A percentile compares a stretch with the other conserved stretches of the same genome.
These are phyloP conservation scores for Podospora pseudoanserina DNA, from an alignment of 495 filamentous ascomycete species.

Conservation along the genomic window DNA sequence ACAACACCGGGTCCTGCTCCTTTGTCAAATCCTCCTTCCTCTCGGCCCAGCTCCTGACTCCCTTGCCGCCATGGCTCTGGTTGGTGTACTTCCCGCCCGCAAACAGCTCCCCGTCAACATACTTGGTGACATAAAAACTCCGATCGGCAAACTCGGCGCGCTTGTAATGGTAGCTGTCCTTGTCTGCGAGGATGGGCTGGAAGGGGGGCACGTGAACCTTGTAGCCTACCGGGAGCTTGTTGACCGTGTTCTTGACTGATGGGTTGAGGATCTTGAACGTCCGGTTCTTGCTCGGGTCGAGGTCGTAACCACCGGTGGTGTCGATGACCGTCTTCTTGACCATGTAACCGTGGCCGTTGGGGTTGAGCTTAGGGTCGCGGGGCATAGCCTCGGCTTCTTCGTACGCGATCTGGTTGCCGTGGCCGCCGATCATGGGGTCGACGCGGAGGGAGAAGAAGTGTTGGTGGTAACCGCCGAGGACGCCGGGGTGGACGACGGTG, in stretches of 20 bases:
- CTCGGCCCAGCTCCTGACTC: constrained; percentile 26
- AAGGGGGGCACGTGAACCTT: constrained; percentile 71
- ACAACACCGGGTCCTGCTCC: constrained; percentile 49
- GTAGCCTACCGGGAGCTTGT: constrained; percentile 72
- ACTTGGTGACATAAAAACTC: constrained; percentile 76
- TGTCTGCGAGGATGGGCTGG: constrained; percentile 74
- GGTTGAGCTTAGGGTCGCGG: constrained; percentile 62
- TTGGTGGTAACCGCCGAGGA: constrained; percentile 72
- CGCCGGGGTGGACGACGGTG: constrained; percentile 82
- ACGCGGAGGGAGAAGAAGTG: constrained; percentile 88
- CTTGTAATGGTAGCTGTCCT: constrained; percentile 61
- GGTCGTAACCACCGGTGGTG: constrained; percentile 52
- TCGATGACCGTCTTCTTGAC: constrained; percentile 58
- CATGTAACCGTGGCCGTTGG: constrained; percentile 73
- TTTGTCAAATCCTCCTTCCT: constrained; percentile 20
- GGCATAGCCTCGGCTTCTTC: constrained; percentile 55
- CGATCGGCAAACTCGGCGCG: constrained; percentile 81
- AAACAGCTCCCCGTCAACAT: constrained; percentile 74
- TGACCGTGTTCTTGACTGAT: constrained; percentile 62
- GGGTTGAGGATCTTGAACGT: constrained; percentile 80
- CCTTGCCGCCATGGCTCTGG: constrained; percentile 48
- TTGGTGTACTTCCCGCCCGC: constrained; percentile 85
- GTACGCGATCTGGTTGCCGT: constrained; percentile 66
- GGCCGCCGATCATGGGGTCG: constrained; percentile 77
- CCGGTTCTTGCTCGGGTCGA: constrained; percentile 59